Evolutionary conservation across 768 basidiomycete genomes (phyloP), one percentile per base, ranked within the genome.

Genomic region (Kwoniella sp.): DNA sequence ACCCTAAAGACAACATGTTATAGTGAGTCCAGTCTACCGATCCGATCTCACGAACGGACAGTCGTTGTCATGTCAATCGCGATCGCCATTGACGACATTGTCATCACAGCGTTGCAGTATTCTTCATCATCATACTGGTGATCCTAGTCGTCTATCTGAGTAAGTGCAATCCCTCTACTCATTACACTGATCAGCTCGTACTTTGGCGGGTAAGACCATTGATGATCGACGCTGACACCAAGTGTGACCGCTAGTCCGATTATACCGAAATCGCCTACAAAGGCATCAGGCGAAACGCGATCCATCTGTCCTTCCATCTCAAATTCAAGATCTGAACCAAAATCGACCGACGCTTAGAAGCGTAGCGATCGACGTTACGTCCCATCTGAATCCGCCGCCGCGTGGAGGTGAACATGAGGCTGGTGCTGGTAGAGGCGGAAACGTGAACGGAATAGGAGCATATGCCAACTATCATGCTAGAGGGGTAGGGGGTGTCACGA

Each of bases 101-200:
- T 4, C 25, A 36, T n/a, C n/a, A 27, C 52, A 61, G 60, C 52
- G 53, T 36, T 46, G 24, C 37, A 9, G 60, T 27, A 3, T 61
- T 61, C 40, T 29, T 61, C 25, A 47, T 61, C 17, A 33, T 61
- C 25, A 24, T 61, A 2, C 22, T 61, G 24, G 40, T 49, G 24
- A 61, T 61, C 24, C 12, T 61, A 25, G 19, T 54, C 24, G 27
- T 61, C 3, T 61, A 37, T 52, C 52, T 61, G 5, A 47, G 60
- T 61, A 29, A 46, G 60, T 61, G 19, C 24, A 12, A 24, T 53
- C 17, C 24, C 21, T 40, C 19, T 21, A 19, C 26, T 21, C 7
- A 17, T 21, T 25, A 15, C 54, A 37, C 21, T 50, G 3, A 15
- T n/a, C 24, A 7, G 5, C 19, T n/a, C 19, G 27, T 13, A 2